A percentile compares a stretch with the other conserved stretches of the same genome.
phyloP scores from a whole-genome alignment of 148 eudicot genomes.

The Vaccinium macrocarpon region DNA sequence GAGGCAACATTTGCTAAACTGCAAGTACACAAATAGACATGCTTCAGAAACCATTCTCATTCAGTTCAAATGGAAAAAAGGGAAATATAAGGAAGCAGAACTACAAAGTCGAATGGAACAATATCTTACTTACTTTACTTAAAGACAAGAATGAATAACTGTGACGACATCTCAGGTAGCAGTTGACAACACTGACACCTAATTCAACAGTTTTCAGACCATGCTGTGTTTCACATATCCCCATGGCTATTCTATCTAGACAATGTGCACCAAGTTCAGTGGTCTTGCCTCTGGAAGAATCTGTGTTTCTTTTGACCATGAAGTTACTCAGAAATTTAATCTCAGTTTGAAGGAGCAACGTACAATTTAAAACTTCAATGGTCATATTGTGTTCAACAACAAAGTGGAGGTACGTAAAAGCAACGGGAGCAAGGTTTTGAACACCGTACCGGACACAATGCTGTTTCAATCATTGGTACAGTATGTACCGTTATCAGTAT shows the following conservation, averaged over 20 bases:
- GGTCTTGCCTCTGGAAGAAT: background rate
- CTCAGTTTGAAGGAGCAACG: background rate
- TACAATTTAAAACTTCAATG: background rate
- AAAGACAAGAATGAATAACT: background rate
- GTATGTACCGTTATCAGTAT: too few relatives aligned
- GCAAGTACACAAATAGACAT: conserved; percentile 17
- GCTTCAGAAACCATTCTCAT: background rate
- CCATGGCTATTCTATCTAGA: background rate
- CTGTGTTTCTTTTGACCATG: background rate
- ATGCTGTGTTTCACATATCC: background rate
- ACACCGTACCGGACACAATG: too few relatives aligned
- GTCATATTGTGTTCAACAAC: background rate
- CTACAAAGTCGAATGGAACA: background rate
- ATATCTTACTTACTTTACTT: background rate
- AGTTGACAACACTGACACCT: background rate
- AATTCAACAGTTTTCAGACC: background rate
- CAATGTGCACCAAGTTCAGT: background rate
- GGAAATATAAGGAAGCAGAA: background rate
- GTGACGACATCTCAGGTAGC: background rate
- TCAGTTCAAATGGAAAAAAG: background rate
- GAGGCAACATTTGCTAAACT: conserved; percentile 32
- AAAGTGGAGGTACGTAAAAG: background rate
- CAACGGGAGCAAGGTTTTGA: background rate
- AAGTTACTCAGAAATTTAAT: background rate
- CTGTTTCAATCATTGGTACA: too few relatives aligned